These are phyloP conservation scores for Diaporthe helianthi DNA, from an alignment of 2,329 filamentous ascomycete genomes.

Conservation along the genomic window DNA sequence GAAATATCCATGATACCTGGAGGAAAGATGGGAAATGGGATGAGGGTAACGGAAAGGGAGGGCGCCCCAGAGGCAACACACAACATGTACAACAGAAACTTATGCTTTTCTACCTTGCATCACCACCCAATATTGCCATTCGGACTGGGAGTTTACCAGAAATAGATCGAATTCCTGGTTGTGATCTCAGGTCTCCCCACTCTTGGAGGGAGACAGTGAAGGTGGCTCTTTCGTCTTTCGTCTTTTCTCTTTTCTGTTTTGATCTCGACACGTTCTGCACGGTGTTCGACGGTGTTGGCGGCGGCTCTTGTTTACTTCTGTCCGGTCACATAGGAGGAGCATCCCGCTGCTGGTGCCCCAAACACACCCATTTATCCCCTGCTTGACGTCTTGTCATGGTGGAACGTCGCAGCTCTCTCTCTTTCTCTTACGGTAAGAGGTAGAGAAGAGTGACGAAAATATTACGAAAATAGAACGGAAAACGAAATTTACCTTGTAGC, in stretches of 20 bases:
- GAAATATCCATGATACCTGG: slow-evolving; percentile 32
- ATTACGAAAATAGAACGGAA: not conserved
- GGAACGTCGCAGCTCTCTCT: not conserved
- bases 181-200: not conserved
- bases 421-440: not conserved
- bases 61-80: not conserved
- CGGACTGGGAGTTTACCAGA: slow-evolving; percentile 19
- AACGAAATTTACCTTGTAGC: not conserved
- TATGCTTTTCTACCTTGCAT: not conserved
- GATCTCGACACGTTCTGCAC: not conserved
- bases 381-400: not conserved
- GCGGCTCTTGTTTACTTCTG: not conserved
- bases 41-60: not conserved
- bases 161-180: not conserved
- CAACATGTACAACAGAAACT: slow-evolving; percentile 13
- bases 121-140: not conserved
- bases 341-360: not conserved
- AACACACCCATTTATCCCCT: not conserved
- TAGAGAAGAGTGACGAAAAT: not conserved
- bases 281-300: slow-evolving; percentile 28
- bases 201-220: not conserved
- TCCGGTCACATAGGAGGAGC: not conserved
- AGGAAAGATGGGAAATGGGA: slow-evolving; percentile 5
- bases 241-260: not conserved
- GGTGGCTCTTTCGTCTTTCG: not conserved